Conservation (phyloP, 352 stramenopile species). For the Globisporangium nunn region DNA sequence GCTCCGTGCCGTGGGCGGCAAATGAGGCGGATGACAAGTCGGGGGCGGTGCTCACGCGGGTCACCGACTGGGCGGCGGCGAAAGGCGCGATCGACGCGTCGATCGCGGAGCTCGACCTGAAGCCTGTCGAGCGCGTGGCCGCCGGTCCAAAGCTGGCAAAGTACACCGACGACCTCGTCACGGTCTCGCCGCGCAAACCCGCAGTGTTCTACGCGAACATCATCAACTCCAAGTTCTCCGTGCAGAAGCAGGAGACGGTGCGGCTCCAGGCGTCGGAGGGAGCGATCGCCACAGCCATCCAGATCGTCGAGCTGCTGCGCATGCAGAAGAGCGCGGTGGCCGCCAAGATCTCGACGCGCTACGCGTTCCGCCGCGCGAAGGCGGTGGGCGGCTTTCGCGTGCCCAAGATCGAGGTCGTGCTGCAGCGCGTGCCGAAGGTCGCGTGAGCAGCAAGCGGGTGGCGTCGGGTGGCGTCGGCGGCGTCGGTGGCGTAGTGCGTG, state of each 20-base stretch:
- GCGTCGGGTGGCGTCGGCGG: neutral
- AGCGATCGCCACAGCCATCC: slow-evolving; percentile 69
- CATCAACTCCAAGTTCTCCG: slow-evolving; percentile 71
- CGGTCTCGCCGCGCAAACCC: slow-evolving; percentile 59
- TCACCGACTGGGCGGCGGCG: slow-evolving; percentile 12
- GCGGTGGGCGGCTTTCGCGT: slow-evolving; percentile 49
- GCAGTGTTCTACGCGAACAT: slow-evolving; percentile 78
- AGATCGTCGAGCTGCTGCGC: slow-evolving; percentile 61
- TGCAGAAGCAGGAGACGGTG: slow-evolving; percentile 57
- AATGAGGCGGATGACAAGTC: neutral
- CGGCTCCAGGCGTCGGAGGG: slow-evolving; percentile 58
- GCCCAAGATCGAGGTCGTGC: slow-evolving; percentile 62
- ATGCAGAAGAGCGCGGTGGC: slow-evolving; percentile 47
- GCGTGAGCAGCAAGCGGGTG: slow-evolving; percentile 10
- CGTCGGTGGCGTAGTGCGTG: no score
- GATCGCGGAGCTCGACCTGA: slow-evolving; percentile 37
- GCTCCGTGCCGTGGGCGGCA: slow-evolving; percentile 44
- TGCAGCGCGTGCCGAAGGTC: slow-evolving; percentile 33
- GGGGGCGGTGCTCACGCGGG: neutral
- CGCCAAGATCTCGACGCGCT: slow-evolving; percentile 68
- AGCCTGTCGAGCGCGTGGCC: slow-evolving; percentile 32
- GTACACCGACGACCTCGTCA: slow-evolving; percentile 70
- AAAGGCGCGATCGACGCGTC: slow-evolving; percentile 31
- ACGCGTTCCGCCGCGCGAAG: slow-evolving; percentile 45
- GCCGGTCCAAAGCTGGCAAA: slow-evolving; percentile 48